These are phyloP conservation scores for Penicillium samsonianum DNA, from an alignment of 495 filamentous ascomycete genomes.

Conservation along the genomic window DNA sequence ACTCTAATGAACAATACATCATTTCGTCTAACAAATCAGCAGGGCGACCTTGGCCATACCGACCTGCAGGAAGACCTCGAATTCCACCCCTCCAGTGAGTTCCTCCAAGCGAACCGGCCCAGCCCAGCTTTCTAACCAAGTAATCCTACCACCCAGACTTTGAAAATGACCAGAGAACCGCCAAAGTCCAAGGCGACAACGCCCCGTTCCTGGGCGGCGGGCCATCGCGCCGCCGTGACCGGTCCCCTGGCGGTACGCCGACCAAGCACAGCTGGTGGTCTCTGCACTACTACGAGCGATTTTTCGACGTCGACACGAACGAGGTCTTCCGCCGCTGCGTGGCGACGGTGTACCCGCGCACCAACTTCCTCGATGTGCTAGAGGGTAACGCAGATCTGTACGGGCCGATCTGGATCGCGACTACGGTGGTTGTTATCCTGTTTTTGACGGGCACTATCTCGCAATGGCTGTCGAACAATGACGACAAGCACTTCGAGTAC, in stretches of 20 bases:
- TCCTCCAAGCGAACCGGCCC: not conserved
- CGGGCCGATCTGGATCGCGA: conserved; percentile 96
- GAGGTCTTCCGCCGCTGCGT: conserved; percentile 81
- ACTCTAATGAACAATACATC: not conserved
- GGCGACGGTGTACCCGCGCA: conserved; percentile 80
- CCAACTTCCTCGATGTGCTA: conserved; percentile 93
- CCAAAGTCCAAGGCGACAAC: conserved; percentile 58
- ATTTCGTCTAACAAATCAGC: conserved; percentile 20
- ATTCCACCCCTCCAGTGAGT: conserved; percentile 88
- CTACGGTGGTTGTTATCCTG: conserved; percentile 91
- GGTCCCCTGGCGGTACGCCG: conserved; percentile 48
- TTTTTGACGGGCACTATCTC: conserved; percentile 95
- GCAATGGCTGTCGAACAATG: conserved; percentile 70
- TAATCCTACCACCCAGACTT: conserved; percentile 45
- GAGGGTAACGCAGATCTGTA: conserved; percentile 98
- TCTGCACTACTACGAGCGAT: conserved; percentile 91
- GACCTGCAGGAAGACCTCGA: conserved; percentile 98
- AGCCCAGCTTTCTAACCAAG: conserved; percentile 6
- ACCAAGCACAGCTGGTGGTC: conserved; percentile 90
- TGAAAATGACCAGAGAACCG: conserved; percentile 53
- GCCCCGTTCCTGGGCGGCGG: conserved; percentile 64
- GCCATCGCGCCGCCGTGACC: conserved; percentile 43
- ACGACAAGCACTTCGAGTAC: conserved; percentile 70
- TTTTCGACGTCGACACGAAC: conserved; percentile 95
- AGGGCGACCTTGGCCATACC: conserved; percentile 97